Evolutionary conservation across 371 early-diverging fungal genomes (phyloP).

Genomic region (Coemansia sp.): DNA sequence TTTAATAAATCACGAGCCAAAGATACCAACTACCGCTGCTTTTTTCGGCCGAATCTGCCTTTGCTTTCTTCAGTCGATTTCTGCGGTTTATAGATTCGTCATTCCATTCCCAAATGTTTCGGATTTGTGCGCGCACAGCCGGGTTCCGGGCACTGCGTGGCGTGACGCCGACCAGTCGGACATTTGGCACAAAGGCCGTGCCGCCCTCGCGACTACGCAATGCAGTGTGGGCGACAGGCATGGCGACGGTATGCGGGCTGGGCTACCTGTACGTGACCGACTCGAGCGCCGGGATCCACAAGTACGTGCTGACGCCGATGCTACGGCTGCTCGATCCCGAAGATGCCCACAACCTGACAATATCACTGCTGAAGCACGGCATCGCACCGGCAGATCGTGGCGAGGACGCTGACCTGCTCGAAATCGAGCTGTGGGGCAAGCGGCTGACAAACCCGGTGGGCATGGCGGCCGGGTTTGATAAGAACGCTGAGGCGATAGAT

Average conservation of each 20-base stretch:
- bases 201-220: constrained; percentile 27
- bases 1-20: not conserved
- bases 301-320: constrained; percentile 61
- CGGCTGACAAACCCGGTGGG: constrained; percentile 73
- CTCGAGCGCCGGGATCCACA: constrained; percentile 69
- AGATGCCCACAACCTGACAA: constrained; percentile 64
- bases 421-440: constrained; percentile 63
- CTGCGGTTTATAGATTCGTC: not conserved
- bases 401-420: constrained; percentile 54
- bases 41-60: too few species aligned
- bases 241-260: constrained; percentile 16
- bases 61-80: not conserved
- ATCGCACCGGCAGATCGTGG: constrained; percentile 58
- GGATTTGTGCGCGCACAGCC: constrained; percentile 5
- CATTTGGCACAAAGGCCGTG: constrained; percentile 27
- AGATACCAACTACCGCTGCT: too few species aligned
- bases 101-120: constrained; percentile 9
- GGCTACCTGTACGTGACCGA: constrained; percentile 62
- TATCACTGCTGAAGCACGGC: constrained; percentile 59
- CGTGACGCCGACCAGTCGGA: not conserved
- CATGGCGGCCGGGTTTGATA: constrained; percentile 86
- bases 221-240: constrained; percentile 15
- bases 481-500: constrained; percentile 81
- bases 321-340: constrained; percentile 71
- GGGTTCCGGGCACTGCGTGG: not conserved